Base-by-base conservation (phyloP, 805 yeast species). In the Kazachstania bromeliacearum region DNA sequence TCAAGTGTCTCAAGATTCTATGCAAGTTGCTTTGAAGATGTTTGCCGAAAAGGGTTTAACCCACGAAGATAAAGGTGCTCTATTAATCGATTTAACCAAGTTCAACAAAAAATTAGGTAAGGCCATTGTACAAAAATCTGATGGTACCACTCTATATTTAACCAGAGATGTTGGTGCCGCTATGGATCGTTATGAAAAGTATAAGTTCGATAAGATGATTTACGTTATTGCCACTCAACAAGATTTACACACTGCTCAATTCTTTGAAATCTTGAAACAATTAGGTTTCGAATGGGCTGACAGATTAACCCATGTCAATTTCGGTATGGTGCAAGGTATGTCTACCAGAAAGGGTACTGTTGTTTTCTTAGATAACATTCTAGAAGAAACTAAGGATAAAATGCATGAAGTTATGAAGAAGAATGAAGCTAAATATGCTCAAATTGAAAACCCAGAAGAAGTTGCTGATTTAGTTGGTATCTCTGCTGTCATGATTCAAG, bases 251-350 rank as follows among this genome's bases (percentile, higher is more conserved):
- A 68, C 74, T 43, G 87, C 87, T 36, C 98, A 89, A 66, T 84
- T 89, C 60, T 89, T 89, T 63, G 94, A 88, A 64, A 84, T 85
- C 47, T 69, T 92, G 57, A 89, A 88, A 53, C 82, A 83, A 63
- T 73, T 88, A 79, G 96, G 85, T 28, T 75, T 71, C 59, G 79
- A 76, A 44, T 89, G 96, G 95, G 87, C 95, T 31, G 66, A 73
- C 44, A 72, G 69, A 38, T 67, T 89, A 49, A 71, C 71, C 50
- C 96, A 87, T 62, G 74, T 92, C 51, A 87, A 82, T 65, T 89
- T 87, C 53, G 98, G 98, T 61, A 82, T 89, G 94, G 97, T 89
- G 32, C 80, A 76, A 55, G 98, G 98, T 48, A 89, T 89, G 98
- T 81, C 94, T 22, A 89, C 97, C 40, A 79, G 98, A 69, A 84